These are phyloP conservation scores for Colletotrichum godetiae DNA, from an alignment of 2,329 filamentous ascomycete species.

Conservation along the genomic window DNA sequence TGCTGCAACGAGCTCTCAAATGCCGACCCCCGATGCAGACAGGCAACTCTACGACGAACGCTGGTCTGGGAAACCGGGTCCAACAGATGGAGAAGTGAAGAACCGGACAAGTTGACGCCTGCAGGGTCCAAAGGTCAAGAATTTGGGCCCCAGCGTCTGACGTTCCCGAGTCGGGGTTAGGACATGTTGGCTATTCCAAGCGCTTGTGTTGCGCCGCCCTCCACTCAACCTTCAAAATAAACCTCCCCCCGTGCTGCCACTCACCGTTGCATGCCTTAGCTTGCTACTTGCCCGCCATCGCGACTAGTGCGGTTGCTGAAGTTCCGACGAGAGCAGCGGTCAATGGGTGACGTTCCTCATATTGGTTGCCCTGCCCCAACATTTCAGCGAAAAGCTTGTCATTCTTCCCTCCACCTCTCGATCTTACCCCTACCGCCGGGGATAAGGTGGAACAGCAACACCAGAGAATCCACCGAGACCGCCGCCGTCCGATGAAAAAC, in stretches of 20 bases:
- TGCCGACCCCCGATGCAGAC: background rate
- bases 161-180: background rate
- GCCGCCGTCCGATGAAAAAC: background rate
- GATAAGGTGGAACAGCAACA: slow-evolving; percentile 3
- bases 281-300: background rate
- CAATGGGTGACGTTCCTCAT: slow-evolving; percentile 5
- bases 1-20: background rate
- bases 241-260: background rate
- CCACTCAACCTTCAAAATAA: slow-evolving; percentile 6
- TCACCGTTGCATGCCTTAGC: background rate
- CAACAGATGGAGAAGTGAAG: background rate
- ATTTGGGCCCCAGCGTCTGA: background rate
- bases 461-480: background rate
- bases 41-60: background rate
- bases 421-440: background rate
- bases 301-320: background rate
- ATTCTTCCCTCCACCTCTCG: background rate
- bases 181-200: background rate
- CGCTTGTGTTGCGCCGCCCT: background rate
- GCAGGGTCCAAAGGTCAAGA: slow-evolving; percentile 17
- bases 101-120: slow-evolving; percentile 11
- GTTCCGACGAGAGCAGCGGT: slow-evolving; percentile 23
- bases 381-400: background rate
- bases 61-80: background rate
- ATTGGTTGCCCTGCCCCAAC: background rate